Percentiles rank a stretch among this genome's conserved stretches.
phyloP scores from a whole-genome alignment of 768 basidiomycete genomes.

The Candolleomyces aberdarensis region DNA sequence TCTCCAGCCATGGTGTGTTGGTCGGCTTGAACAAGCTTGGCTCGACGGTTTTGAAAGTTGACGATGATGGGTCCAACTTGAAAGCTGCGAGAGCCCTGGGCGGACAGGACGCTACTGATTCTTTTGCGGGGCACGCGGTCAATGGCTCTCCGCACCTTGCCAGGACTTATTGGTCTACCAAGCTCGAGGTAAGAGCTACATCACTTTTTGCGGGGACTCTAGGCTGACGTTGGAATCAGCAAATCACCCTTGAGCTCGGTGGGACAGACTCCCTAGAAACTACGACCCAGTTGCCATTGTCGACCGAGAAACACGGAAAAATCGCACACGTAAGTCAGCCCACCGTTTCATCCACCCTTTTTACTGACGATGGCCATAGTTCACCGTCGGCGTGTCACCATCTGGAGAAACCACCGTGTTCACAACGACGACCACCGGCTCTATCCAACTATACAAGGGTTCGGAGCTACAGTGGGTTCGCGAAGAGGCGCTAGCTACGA shows the following conservation, averaged over 20 bases:
- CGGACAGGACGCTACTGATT: conserved; percentile 17
- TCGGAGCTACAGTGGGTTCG: conserved; percentile 66
- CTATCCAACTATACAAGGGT: conserved; percentile 21
- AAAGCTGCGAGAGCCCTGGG: neutral
- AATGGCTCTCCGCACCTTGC: conserved; percentile 53
- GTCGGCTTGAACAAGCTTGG: conserved; percentile 54
- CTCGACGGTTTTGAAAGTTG: conserved; percentile 52
- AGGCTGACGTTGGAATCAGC: neutral
- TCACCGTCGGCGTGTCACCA: conserved; percentile 4
- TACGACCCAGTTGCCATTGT: conserved; percentile 3
- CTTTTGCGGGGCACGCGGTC: conserved; percentile 55
- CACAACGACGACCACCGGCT: conserved; percentile 78
- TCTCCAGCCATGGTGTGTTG: conserved; percentile 53
- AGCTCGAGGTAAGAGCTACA: conserved; percentile 40
- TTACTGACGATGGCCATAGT: neutral
- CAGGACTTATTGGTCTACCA: conserved; percentile 66
- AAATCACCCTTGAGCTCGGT: conserved; percentile 50
- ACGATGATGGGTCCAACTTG: conserved; percentile 34
- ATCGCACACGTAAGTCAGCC: neutral
- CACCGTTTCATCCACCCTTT: neutral
- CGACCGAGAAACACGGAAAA: conserved; percentile 11
- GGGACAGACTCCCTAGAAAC: neutral
- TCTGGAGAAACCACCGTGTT: conserved; percentile 50
- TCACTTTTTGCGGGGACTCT: neutral
- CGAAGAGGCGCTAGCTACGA: conserved; percentile 73